phyloP scores from a whole-genome alignment of 805 yeast genomes.

The Tetrapisispora iriomotensis region DNA sequence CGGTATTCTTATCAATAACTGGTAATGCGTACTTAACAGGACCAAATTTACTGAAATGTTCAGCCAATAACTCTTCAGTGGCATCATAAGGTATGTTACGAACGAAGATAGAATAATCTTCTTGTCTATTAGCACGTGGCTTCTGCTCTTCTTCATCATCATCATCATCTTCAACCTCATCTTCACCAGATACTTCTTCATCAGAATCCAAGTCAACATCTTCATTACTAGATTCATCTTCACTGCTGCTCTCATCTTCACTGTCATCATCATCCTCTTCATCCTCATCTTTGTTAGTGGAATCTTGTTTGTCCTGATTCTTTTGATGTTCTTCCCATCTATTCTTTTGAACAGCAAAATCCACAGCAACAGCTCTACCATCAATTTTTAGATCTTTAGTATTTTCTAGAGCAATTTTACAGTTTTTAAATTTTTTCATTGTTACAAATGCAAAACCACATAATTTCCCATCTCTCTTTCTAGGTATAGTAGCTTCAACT shows the following conservation, averaged over 20 bases:
- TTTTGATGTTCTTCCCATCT: slow-evolving; percentile 62
- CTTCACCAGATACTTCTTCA: slow-evolving; percentile 28
- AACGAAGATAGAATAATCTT: slow-evolving; percentile 67
- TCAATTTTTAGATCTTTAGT: slow-evolving; percentile 67
- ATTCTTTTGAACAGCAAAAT: slow-evolving; percentile 80
- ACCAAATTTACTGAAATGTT: slow-evolving; percentile 77
- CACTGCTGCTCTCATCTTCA: slow-evolving; percentile 28
- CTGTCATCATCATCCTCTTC: slow-evolving; percentile 30
- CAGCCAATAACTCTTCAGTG: slow-evolving; percentile 62
- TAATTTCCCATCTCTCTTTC: slow-evolving; percentile 80
- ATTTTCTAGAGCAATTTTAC: slow-evolving; percentile 71
- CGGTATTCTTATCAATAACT: slow-evolving; percentile 76
- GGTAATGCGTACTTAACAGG: slow-evolving; percentile 88
- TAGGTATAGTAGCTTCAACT: slow-evolving; percentile 80
- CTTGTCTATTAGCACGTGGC: slow-evolving; percentile 44
- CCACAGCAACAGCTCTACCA: slow-evolving; percentile 89
- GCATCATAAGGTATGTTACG: slow-evolving; percentile 95
- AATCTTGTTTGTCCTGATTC: slow-evolving; percentile 33
- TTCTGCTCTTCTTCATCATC: slow-evolving; percentile 30
- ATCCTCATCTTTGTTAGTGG: too few relatives aligned
- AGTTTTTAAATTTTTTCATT: slow-evolving; percentile 69
- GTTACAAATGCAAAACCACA: slow-evolving; percentile 92
- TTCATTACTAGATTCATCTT: slow-evolving; percentile 27
- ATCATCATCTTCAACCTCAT: slow-evolving; percentile 24
- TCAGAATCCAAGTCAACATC: slow-evolving; percentile 30